Base-by-base conservation (phyloP, 192 early-diverging fungal species). In the Mortierella antarctica region DNA sequence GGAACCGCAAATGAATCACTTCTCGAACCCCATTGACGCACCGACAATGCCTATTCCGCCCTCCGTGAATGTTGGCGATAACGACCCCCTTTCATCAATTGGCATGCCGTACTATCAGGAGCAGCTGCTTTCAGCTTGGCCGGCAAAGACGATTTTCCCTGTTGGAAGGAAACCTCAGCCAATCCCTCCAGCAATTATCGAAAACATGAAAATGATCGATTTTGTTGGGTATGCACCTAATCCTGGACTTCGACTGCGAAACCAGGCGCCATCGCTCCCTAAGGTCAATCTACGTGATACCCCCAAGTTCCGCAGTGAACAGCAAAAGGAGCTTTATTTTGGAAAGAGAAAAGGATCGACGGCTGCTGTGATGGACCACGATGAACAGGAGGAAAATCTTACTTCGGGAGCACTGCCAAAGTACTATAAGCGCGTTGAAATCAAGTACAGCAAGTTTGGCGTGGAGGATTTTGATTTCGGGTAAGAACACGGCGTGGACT, bases 401-500 rank as follows among this genome's bases (percentile, higher is more conserved):
- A 64, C 74, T 1, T 83, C 83, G 0, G 67, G 83, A 11, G 75
- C 67, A 13, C 86, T 93, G 79, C 93, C 95, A 39, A 89, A 88
- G 42, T 85, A 87, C 64, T 95, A 96, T 76, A 85, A 87, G 15
- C 86, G 84, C 13, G 92, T 96, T 18, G 94, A 96, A 63, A 96
- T 96, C 76, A 90, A 94, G 62, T 96, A 96, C 83, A 94, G 92
- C 79, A 88, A 92, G 65, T 99, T 99, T 77, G 98, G 98, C 14
- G 92, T 99, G 9, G 97, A 99, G 65, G 98, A 99, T 85, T 99
- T 98, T 86, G 98, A 99, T 78, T 99, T 99, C 89, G 96, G 92
- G 83, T 86, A 82, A 82, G 81, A 40, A 1, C 31, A 1, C 1
- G 31, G 31, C 31, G 31, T 31, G 31, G 3, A 31, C 31, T 31